phyloP scores from a whole-genome alignment of 164 flowering plant genomes.

The Akebia trifoliata region DNA sequence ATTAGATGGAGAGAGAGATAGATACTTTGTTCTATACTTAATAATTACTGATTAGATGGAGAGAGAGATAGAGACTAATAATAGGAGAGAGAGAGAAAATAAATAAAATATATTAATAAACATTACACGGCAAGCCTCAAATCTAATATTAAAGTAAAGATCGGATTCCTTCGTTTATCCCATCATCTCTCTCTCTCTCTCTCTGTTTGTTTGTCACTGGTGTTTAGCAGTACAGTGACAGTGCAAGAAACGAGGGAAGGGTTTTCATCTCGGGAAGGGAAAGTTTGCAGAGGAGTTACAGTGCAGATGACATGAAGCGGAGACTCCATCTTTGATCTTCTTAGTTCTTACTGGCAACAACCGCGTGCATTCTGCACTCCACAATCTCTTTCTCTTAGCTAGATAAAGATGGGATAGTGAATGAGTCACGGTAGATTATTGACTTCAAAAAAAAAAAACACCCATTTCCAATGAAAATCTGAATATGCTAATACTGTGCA shows the following conservation, averaged over 20 bases:
- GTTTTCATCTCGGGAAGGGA: conserved; percentile 84
- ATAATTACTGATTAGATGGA: conserved; percentile 32
- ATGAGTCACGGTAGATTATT: not conserved
- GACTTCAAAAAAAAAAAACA: conserved; percentile 4
- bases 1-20: conserved; percentile 25
- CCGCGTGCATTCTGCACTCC: conserved; percentile 29
- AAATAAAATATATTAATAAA: conserved; percentile 1
- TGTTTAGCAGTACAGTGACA: conserved; percentile 56
- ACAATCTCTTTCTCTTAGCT: conserved; percentile 13
- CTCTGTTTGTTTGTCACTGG: not conserved
- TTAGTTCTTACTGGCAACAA: conserved; percentile 11
- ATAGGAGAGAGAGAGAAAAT: conserved; percentile 12
- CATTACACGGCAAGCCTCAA: conserved; percentile 16
- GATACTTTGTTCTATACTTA: conserved; percentile 14
- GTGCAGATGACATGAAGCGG: not conserved
- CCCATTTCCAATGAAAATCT: conserved; percentile 32
- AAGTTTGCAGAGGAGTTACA: conserved; percentile 18
- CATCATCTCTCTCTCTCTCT: conserved; percentile 23
- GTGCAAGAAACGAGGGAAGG: conserved; percentile 53
- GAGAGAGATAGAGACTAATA: conserved; percentile 20
- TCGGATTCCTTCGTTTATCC: conserved; percentile 16
- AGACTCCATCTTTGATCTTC: conserved; percentile 8
- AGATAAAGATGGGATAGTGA: not conserved
- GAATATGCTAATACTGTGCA: conserved; percentile 22
- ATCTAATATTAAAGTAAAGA: conserved; percentile 35